These are phyloP conservation scores for Naganishia kalamii DNA, from an alignment of 768 basidiomycete species.

Conservation along the genomic window DNA sequence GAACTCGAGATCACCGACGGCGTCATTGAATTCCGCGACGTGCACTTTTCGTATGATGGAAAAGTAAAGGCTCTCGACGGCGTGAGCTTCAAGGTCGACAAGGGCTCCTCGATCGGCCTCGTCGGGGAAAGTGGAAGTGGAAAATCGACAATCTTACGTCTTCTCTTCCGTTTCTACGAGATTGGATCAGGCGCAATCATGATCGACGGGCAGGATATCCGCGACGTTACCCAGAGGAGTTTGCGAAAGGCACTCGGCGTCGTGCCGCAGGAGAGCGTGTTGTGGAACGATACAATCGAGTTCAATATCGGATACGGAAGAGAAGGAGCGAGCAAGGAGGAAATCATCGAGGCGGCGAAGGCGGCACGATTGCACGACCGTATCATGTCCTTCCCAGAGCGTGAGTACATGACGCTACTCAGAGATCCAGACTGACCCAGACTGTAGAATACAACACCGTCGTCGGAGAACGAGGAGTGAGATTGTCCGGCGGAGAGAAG, in stretches of 20 bases:
- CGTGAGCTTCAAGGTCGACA: constrained; percentile 81
- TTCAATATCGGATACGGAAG: constrained; percentile 63
- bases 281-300: constrained; percentile 45
- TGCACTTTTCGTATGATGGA: constrained; percentile 67
- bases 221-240: constrained; percentile 74
- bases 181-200: constrained; percentile 70
- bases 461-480: constrained; percentile 79
- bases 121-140: constrained; percentile 53
- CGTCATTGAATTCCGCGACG: constrained; percentile 85
- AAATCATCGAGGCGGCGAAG: constrained; percentile 70
- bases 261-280: constrained; percentile 69
- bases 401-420: constrained; percentile 3
- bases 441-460: constrained; percentile 63
- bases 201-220: constrained; percentile 81
- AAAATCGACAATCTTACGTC: constrained; percentile 64
- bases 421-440: not conserved
- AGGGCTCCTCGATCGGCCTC: constrained; percentile 78
- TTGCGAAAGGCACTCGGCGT: constrained; percentile 77
- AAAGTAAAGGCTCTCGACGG: constrained; percentile 58
- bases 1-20: constrained; percentile 67
- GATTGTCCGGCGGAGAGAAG: constrained; percentile 81
- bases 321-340: constrained; percentile 62
- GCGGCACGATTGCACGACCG: constrained; percentile 84
- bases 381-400: constrained; percentile 73
- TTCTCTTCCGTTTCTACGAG: constrained; percentile 90